Conservation (phyloP, 2,329 filamentous ascomycete genomes). For the Drechmeria coniospora region DNA sequence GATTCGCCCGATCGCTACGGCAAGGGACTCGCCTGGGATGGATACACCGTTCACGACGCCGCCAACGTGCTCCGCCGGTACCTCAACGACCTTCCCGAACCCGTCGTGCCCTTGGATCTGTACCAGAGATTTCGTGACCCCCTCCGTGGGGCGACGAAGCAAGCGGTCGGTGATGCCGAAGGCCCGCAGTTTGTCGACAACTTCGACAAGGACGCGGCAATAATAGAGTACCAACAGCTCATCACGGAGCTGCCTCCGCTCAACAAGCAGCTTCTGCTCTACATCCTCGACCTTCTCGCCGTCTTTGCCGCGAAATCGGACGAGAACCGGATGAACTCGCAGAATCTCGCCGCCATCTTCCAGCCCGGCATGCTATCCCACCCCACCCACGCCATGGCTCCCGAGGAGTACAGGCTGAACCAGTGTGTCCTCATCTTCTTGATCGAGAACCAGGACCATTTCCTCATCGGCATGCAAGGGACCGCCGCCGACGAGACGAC, state of each 20-base stretch:
- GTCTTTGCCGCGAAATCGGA: constrained; percentile 96
- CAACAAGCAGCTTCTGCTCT: constrained; percentile 84
- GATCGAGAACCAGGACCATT: constrained; percentile 97
- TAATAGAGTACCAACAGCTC: constrained; percentile 68
- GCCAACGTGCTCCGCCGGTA: constrained; percentile 92
- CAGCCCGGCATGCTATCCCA: constrained; percentile 94
- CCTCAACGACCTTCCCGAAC: constrained; percentile 89
- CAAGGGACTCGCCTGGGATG: constrained; percentile 92
- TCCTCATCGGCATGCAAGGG: constrained; percentile 95
- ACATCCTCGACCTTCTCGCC: constrained; percentile 87
- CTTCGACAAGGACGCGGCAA: constrained; percentile 50
- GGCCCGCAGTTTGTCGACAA: constrained; percentile 54
- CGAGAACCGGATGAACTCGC: constrained; percentile 90
- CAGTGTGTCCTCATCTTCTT: constrained; percentile 96
- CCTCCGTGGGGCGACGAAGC: constrained; percentile 54
- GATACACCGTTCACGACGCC: constrained; percentile 96
- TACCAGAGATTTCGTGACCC: constrained; percentile 87
- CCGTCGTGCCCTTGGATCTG: constrained; percentile 85
- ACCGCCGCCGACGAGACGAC: constrained; percentile 88
- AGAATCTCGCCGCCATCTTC: constrained; percentile 91
- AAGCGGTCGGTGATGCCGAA: constrained; percentile 55
- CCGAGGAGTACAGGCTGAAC: constrained; percentile 83
- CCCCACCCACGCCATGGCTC: constrained; percentile 87
- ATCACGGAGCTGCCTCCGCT: constrained; percentile 88
- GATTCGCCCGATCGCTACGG: constrained; percentile 92